Percentiles rank a stretch among this genome's conserved stretches.
These are phyloP conservation scores for Penstemon eatonii DNA, from an alignment of 257 asterid genomes.

Conservation along the genomic window DNA sequence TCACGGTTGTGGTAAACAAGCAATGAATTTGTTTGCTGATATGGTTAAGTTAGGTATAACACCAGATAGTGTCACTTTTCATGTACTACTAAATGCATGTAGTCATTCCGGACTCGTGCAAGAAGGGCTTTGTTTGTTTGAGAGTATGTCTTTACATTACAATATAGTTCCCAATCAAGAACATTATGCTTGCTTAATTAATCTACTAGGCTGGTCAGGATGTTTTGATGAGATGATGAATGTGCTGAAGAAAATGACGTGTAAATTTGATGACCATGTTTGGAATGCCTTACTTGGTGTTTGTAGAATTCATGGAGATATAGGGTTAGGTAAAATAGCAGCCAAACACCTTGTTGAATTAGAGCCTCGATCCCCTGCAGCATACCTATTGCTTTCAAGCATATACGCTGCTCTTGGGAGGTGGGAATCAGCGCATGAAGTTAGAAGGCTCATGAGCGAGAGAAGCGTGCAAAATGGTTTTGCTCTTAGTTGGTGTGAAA, in stretches of 20 bases:
- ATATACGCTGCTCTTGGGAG: slow-evolving; percentile 57
- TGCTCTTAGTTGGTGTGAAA: slow-evolving; percentile 62
- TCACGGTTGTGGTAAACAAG: slow-evolving; percentile 62
- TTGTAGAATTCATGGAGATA: slow-evolving; percentile 55
- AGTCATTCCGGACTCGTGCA: slow-evolving; percentile 54
- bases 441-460: slow-evolving; percentile 46
- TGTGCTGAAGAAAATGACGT: slow-evolving; percentile 51
- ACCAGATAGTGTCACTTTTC: slow-evolving; percentile 58
- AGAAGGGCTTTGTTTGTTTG: slow-evolving; percentile 55
- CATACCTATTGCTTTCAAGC: slow-evolving; percentile 48
- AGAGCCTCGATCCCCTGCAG: slow-evolving; percentile 45
- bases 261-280: slow-evolving; percentile 44
- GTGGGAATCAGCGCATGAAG: slow-evolving; percentile 56
- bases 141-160: slow-evolving; percentile 46
- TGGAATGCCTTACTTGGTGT: slow-evolving; percentile 65
- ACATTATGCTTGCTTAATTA: slow-evolving; percentile 66
- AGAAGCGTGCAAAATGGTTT: slow-evolving; percentile 32
- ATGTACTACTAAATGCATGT: slow-evolving; percentile 64
- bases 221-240: slow-evolving; percentile 47
- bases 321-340: slow-evolving; percentile 51
- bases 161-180: slow-evolving; percentile 48
- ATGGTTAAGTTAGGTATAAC: slow-evolving; percentile 56
- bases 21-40: slow-evolving; percentile 40
- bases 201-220: slow-evolving; percentile 59
- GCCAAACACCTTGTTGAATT: slow-evolving; percentile 52